Percentiles rank a stretch among this genome's conserved stretches.
These are phyloP conservation scores for Lindgomyces ingoldianus DNA, from an alignment of 495 filamentous ascomycete genomes.

Conservation along the genomic window DNA sequence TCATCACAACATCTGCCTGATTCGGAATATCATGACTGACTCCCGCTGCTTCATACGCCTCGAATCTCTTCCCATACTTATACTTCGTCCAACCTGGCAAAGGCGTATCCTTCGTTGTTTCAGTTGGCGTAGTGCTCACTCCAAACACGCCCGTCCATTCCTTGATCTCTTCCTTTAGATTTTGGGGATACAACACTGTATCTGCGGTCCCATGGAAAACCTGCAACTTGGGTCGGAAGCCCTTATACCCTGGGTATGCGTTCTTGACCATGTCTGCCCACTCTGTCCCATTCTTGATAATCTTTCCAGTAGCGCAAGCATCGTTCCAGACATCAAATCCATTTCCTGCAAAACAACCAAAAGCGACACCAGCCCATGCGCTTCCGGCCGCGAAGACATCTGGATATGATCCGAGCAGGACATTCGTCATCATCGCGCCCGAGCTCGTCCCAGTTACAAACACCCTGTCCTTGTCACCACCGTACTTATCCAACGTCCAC, in stretches of 20 bases:
- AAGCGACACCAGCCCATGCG: conserved; percentile 61
- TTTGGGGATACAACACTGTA: conserved; percentile 52
- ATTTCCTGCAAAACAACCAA: conserved; percentile 58
- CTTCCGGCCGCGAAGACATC: conserved; percentile 60
- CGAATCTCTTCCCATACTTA: conserved; percentile 51
- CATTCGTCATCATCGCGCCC: conserved; percentile 51
- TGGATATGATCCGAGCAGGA: conserved; percentile 61
- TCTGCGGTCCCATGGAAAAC: conserved; percentile 58
- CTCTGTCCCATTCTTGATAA: conserved; percentile 50
- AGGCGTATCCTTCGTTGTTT: conserved; percentile 29
- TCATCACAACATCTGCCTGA: conserved; percentile 33
- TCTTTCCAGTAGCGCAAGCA: conserved; percentile 56
- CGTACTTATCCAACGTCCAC: conserved; percentile 54
- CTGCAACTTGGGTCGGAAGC: conserved; percentile 57
- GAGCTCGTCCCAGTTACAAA: conserved; percentile 58
- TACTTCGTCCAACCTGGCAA: conserved; percentile 52
- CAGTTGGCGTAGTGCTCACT: conserved; percentile 6
- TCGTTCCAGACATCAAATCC: conserved; percentile 55
- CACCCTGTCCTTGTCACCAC: conserved; percentile 50
- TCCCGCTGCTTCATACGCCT: conserved; percentile 51
- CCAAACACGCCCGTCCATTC: conserved; percentile 60
- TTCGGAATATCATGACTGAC: conserved; percentile 52
- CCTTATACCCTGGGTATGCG: conserved; percentile 58
- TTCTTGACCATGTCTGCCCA: conserved; percentile 56
- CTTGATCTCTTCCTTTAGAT: conserved; percentile 56